These are phyloP conservation scores for Gracilaria gracilis DNA, from an alignment of 23 red algal species.

Conservation along the genomic window DNA sequence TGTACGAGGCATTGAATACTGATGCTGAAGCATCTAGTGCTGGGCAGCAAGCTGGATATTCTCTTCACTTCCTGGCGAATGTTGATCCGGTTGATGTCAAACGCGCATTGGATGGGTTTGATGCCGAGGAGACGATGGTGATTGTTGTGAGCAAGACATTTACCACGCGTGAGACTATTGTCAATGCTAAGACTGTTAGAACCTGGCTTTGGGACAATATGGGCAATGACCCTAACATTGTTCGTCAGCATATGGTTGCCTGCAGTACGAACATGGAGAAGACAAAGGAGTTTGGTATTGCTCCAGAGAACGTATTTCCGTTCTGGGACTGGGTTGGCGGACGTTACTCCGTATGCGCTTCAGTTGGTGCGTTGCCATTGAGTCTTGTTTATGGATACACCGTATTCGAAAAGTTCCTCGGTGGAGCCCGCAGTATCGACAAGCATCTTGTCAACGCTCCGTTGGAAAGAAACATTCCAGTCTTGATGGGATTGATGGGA, in stretches of 20 bases:
- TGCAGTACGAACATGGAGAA: constrained; percentile 84
- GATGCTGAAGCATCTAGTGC: constrained; percentile 64
- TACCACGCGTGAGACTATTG: no score
- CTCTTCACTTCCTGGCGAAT: constrained; percentile 91
- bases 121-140: no score
- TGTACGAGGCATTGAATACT: no score
- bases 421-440: constrained; percentile 85
- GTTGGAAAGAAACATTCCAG: constrained; percentile 84
- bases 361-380: constrained; percentile 92
- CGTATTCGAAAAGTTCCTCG: constrained; percentile 72
- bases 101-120: no score
- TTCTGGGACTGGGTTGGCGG: constrained; percentile 99
- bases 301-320: constrained; percentile 84
- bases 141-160: no score
- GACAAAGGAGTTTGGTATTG: constrained; percentile 90
- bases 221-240: constrained; percentile 51
- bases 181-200: no score
- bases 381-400: constrained; percentile 88
- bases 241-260: constrained; percentile 91
- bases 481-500: constrained; percentile 91
- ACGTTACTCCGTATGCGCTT: constrained; percentile 94
- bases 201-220: constrained; percentile 84
- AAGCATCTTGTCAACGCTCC: constrained; percentile 74
- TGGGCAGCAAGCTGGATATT: constrained; percentile 46
- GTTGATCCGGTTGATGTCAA: no score